Conservation (phyloP, 1,139 yeast species). For the Hemisphaericaspora subhashii region DNA sequence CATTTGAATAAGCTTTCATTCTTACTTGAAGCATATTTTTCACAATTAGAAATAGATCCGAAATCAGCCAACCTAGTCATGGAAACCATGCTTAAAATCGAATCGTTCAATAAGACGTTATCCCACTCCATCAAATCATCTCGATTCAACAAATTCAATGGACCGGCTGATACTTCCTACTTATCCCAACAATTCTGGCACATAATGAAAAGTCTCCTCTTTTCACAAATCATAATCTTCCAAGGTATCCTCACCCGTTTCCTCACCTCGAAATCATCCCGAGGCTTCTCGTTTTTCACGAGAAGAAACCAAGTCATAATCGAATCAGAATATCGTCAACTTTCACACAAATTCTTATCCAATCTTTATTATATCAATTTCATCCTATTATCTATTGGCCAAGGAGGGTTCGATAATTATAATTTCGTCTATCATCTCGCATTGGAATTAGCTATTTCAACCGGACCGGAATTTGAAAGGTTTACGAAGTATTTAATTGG, state of each 20-base stretch:
- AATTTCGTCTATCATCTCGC: conserved; percentile 61
- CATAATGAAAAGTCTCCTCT: conserved; percentile 44
- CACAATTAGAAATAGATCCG: conserved; percentile 19
- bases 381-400: conserved; percentile 59
- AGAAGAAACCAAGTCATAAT: conserved; percentile 11
- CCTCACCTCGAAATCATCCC: conserved; percentile 13
- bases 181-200: conserved; percentile 33
- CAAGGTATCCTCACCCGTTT: conserved; percentile 55
- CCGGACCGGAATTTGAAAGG: conserved; percentile 31
- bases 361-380: conserved; percentile 55
- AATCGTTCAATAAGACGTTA: conserved; percentile 28
- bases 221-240: conserved; percentile 52
- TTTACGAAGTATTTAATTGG: conserved; percentile 43
- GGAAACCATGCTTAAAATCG: conserved; percentile 21
- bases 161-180: conserved; percentile 14
- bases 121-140: conserved; percentile 25
- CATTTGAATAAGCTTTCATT: conserved; percentile 52
- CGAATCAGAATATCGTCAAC: conserved; percentile 27
- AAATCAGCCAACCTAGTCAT: conserved; percentile 22
- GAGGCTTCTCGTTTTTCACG: conserved; percentile 9
- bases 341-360: conserved; percentile 40
- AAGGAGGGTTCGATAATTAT: conserved; percentile 70
- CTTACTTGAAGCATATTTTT: conserved; percentile 39
- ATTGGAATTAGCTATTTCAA: conserved; percentile 39
- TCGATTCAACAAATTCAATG: conserved; percentile 20